These are phyloP conservation scores for Annulohypoxylon moriforme DNA, from an alignment of 495 filamentous ascomycete species.

Conservation along the genomic window DNA sequence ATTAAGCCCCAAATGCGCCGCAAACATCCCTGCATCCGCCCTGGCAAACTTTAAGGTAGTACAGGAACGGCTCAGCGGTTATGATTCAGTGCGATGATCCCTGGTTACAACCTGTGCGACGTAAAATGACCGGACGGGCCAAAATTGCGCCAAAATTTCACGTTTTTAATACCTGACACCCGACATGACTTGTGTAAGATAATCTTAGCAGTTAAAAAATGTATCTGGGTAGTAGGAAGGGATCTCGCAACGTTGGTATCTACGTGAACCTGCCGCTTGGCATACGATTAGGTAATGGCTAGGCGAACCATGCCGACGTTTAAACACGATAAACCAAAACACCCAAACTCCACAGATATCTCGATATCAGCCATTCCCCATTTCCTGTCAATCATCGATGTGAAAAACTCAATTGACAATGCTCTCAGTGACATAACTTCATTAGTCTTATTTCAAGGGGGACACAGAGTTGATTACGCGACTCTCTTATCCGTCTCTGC, in stretches of 20 bases:
- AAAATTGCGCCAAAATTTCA: too few relatives aligned
- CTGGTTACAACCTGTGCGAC: conserved; percentile 22
- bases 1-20: conserved; percentile 5
- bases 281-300: not conserved
- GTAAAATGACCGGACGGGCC: too few relatives aligned
- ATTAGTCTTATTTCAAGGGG: conserved; percentile 5
- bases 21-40: conserved; percentile 7
- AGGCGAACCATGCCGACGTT: not conserved
- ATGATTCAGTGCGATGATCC: conserved; percentile 8
- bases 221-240: conserved; percentile 9
- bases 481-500: conserved; percentile 61
- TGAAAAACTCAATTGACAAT: conserved; percentile 11
- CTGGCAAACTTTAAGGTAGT: not conserved
- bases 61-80: conserved; percentile 28
- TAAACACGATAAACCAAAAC: conserved; percentile 31
- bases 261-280: not conserved
- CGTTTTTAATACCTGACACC: too few relatives aligned
- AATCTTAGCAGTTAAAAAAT: not conserved
- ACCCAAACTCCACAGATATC: conserved; percentile 39
- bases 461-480: conserved; percentile 18
- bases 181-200: too few relatives aligned
- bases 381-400: not conserved
- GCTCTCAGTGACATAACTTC: conserved; percentile 31
- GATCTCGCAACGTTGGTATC: conserved; percentile 28
- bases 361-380: not conserved